Base-by-base conservation (phyloP, 2,329 filamentous ascomycete species). In the Aspergillus calidoustus region DNA sequence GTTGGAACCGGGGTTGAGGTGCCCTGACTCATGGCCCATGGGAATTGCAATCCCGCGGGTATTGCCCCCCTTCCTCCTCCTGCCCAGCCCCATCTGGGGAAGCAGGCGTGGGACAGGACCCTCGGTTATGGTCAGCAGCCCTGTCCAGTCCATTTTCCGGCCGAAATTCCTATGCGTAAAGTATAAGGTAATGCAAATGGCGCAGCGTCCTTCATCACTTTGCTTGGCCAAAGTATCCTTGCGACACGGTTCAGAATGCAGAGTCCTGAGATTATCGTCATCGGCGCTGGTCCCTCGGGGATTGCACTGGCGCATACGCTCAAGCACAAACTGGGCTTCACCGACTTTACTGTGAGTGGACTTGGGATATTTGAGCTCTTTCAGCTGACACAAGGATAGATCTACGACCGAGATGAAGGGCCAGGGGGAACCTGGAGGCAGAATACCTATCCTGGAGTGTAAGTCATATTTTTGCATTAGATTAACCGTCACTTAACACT, bases 301-400 rank as follows among this genome's bases (percentile, higher is more conserved):
- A 76, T 76, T 54, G 68, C 73, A 4, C 71, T 76, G 68, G 72
- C 71, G 3, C 66, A 76, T 61, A 69, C 55, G n/a, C 56, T 76
- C 57, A 75, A 75, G 64, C 66, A 69, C 17, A 66, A 74, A 48
- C 66, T 56, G 22, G 54, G 54, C 4, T 56, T 56, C 23, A 6
- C 48, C 17, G 54, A 48, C 19, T 56, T 56, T 25, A 56, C 54
- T 15, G 54, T 56, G 22, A 9, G 54, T 4, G 11, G 11, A n/a
- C 7, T 19, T 9, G 17, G 8, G 17, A 3, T 6, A 1, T 31
- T 23, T 7, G 9, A 3, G 6, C 23, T 6, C 23, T 23, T 34
- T 0, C 31, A 8, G 3, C n/a, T 55, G 6, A 46, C 41, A 9
- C 43, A 17, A 5, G 3, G 7, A 8, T 7, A 56, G 54, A 56